Base-by-base conservation (phyloP, 1,139 yeast genomes). In the Candida labiduridarum region DNA sequence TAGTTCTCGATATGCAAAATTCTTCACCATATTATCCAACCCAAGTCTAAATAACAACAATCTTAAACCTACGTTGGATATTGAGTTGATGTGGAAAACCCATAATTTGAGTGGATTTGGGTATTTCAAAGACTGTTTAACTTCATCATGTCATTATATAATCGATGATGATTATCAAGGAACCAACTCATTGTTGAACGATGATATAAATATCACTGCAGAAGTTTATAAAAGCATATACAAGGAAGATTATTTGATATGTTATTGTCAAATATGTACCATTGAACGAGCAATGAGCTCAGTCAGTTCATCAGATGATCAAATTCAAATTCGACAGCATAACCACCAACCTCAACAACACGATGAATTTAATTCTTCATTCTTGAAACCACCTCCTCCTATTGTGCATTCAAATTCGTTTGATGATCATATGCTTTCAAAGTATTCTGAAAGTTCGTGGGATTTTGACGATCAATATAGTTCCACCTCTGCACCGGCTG, bases 11-110 rank as follows among this genome's bases (percentile, higher is more conserved):
- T 71, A 73, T 48, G 47, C 52, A 2, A 56, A 66, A 19, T 72
- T 70, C 49, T 58, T 68, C 44, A 45, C 18, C 31, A 54, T 60
- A 46, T n/a, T 43, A 14, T n/a, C 38, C 3, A 19, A 42, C 25
- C 38, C 45, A 12, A 25, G 35, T 7, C 14, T 34, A 5, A 34
- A 25, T 27, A 34, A 25, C 14, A 14, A 16, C 10, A 55, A 62
- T 47, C 56, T 65, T 14, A 69, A 71, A 1, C 77, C 78, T 0
- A 69, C 77, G 0, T 57, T 72, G 48, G 78, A 73, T 50, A 65
- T 73, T 38, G 77, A 73, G 49, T 57, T 73, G 39, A 60, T 68
- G 1, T 72, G 78, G 78, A 74, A 69, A 49, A 72, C 77, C 6
- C 76, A 72, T 51, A 74, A 68, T 49, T 57, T 73, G 27, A 57